Evolutionary conservation across 495 filamentous ascomycete genomes (phyloP), one percentile per base, ranked within the genome.

Genomic region (Trichocladium uniseriatum): DNA sequence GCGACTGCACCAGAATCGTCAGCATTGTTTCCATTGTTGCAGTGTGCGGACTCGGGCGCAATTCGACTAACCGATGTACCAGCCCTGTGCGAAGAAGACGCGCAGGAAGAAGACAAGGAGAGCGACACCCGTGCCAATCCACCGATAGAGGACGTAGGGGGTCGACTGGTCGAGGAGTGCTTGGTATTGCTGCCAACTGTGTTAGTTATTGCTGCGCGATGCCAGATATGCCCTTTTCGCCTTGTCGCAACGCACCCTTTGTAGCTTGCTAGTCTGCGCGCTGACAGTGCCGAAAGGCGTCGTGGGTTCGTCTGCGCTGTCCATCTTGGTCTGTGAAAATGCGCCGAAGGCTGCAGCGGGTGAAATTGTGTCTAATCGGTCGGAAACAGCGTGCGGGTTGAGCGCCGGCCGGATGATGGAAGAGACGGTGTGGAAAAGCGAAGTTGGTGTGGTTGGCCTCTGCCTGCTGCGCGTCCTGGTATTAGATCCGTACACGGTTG

Each of bases 31-130:
- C 9, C 6, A 32, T 9, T 47, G 38, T 36, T 2, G 45, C 4
- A 27, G 24, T 3, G 21, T 3, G 5, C 11, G 5, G 15, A 10
- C 15, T 38, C 37, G 2, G 7, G 18, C 10, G 37, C 6, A 27
- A 8, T 8, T 5, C 6, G 11, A 53, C 82, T 53, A 76, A 97
- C 91, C 90, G 48, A 98, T 96, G 60, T 98, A 98, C 92, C 92
- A 98, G 63, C 92, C 92, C 72, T 95, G 89, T 41, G 89, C 86
- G 16, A 94, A 48, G 56, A 98, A 71, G 57, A 98, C 90, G 56
- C 92, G 81, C 51, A 91, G 61, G 64, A 90, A 88, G 78, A 98
- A 96, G 46, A 87, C 14, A 48, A 85, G 44, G 46, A 97, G 78
- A 21, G 85, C 74, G 9, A 79, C 78, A 19, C 58, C 83, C 15